Evolutionary conservation across 208 protist genomes (phyloP), one percentile per base, ranked within the genome.

Genomic region (Leptomonas seymouri): DNA sequence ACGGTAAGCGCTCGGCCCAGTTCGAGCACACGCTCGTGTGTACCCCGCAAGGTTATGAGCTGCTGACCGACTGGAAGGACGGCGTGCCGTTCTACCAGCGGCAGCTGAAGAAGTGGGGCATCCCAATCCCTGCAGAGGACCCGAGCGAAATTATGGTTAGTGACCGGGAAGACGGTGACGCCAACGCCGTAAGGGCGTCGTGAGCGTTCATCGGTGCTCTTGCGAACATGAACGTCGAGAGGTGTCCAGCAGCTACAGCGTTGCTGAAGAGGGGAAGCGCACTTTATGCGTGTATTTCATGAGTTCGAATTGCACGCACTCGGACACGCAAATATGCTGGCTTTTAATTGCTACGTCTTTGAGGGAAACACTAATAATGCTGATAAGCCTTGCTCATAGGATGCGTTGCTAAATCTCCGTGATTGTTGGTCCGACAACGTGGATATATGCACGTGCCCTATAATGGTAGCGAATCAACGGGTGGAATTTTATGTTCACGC

Each of bases 21-120:
- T 99, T 99, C 71, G 99, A 99, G 87, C 98, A 99, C 77, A 99
- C 98, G 21, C 80, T 99, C 51, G 76, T 98, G 18, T 92, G 98
- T 64, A 99, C 96, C 1, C 86, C 76, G 39, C 94, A 97, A 12
- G 89, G 89, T n/a, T 87, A 80, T n/a, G 85, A 93, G 79, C 55
- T 95, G 50, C 78, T 97, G 54, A 94, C 93, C 20, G 90, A 97
- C 65, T 97, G 89, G 92, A 67, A 73, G 39, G 87, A 95, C 15
- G 80, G 89, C 36, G 63, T 95, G 20, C 91, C 91, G 2, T 91
- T 87, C 61, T 94, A 97, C 66, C 91, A 97, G 81, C 87, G 89
- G 61, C 91, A 96, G 75, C 75, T 96, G 55, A 74, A 87, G 79
- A 76, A 80, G 57, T 81, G 75, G 67, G 81, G 82, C 25, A 94